A percentile compares a stretch with the other conserved stretches of the same genome.
Evolutionary conservation across 1,284 basidiomycete genomes (phyloP).

Genomic region (Flammula alnicola): DNA sequence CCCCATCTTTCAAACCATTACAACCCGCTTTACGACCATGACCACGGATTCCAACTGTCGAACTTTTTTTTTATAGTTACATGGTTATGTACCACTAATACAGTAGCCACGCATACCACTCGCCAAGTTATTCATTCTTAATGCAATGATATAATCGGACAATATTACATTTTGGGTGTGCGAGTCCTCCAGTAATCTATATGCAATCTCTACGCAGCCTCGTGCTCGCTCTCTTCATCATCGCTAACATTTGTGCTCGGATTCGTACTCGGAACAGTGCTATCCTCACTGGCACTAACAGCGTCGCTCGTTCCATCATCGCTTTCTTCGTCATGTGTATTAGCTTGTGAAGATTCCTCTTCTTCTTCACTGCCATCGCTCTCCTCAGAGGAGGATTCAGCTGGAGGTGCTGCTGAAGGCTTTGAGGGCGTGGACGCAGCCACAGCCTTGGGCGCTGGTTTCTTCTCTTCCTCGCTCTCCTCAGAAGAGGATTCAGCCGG

Average conservation of each 20-base stretch:
- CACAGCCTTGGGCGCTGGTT: too few species aligned
- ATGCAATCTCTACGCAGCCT: not conserved
- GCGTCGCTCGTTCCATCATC: slow-evolving; percentile 14
- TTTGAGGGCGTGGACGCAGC: not conserved
- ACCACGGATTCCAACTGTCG: too few species aligned
- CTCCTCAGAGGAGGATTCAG: slow-evolving; percentile 2
- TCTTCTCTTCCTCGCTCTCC: too few species aligned
- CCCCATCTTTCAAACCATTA: not conserved
- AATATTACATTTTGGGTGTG: too few species aligned
- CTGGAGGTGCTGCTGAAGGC: not conserved
- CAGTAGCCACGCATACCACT: too few species aligned
- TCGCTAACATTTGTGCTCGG: slow-evolving; percentile 4
- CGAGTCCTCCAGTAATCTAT: too few species aligned
- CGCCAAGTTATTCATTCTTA: too few species aligned
- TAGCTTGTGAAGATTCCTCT: slow-evolving; percentile 6
- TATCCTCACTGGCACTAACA: slow-evolving; percentile 6
- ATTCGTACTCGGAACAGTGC: slow-evolving; percentile 6
- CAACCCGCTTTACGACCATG: not conserved
- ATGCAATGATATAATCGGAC: too few species aligned
- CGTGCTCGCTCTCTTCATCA: slow-evolving; percentile 1
- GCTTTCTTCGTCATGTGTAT: slow-evolving; percentile 2
- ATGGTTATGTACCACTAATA: too few species aligned
- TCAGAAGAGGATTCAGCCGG: too few species aligned
- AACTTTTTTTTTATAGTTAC: too few species aligned
- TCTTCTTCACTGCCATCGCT: slow-evolving; percentile 11